Evolutionary conservation across 2,329 filamentous ascomycete species (phyloP), one percentile per base, ranked within the genome.

Genomic region (Epichloe uncinata): DNA sequence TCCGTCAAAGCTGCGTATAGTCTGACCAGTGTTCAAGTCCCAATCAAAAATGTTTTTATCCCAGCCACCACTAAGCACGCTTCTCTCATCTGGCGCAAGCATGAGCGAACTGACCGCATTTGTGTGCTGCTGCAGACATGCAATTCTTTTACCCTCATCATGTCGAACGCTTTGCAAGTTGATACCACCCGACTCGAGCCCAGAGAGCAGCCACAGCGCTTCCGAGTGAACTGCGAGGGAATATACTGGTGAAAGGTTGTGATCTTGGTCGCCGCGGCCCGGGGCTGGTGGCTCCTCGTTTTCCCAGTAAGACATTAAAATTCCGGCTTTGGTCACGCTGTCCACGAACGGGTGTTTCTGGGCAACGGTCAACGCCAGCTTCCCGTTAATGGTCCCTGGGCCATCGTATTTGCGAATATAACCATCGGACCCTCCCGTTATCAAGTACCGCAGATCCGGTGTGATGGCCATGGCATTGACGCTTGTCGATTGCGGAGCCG

Each of bases 391-490:
- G 5, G 93, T 96, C 36, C 89, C 88, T 3, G 87, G 83, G 65
- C 93, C 95, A 64, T 98, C 94, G 69, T 94, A 97, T 66, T 96
- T 97, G 51, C 93, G 81, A 55, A 98, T 91, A 62, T 95, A 98
- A 45, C 93, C 91, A 68, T 98, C 93, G 0, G 86, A 84, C 1
- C 93, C 93, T 37, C 93, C 93, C 11, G 84, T 95, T 64, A 97
- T 90, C 65, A 95, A 91, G 78, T 89, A 97, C 50, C 89, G 80
- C 74, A 96, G 84, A 65, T 98, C 93, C 2, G 89, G 90, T 0
- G 93, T 98, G 34, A 93, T 84, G 22, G 89, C 82, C 52, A 98
- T 79, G 9, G 89, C 84, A 63, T 98, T 98, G 67, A 98, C 87
- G 48, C 89, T 96, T 3, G 93, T 98, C 54, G 88, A 86, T 65